Conservation (phyloP, 768 basidiomycete species). For the Pleurotus salmoneostramineus region DNA sequence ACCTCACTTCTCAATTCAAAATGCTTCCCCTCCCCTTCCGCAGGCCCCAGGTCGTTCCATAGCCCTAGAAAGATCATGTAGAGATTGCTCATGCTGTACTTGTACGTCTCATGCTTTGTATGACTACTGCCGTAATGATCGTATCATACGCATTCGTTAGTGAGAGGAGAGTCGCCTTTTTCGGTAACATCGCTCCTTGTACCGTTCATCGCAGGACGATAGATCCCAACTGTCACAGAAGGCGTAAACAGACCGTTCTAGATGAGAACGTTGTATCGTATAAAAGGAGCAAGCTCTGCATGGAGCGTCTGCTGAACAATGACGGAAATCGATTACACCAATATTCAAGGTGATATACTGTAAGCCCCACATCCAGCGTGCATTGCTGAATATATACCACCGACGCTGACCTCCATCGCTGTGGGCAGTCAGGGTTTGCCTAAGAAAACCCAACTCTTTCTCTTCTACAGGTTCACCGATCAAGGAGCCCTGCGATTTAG, state of each 20-base stretch:
- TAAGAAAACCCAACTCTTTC: slow-evolving; percentile 48
- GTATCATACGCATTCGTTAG: neutral
- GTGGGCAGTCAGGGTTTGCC: slow-evolving; percentile 44
- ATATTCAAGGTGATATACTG: slow-evolving; percentile 48
- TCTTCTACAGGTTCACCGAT: slow-evolving; percentile 43
- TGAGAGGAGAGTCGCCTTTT: neutral
- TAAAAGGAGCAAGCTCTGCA: neutral
- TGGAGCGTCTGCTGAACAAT: neutral
- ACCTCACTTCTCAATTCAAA: too few relatives aligned
- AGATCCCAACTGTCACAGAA: neutral
- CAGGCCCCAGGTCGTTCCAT: too few relatives aligned
- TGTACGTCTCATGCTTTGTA: too few relatives aligned
- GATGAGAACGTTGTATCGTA: neutral
- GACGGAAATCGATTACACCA: slow-evolving; percentile 29
- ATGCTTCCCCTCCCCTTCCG: too few relatives aligned
- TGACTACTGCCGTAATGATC: too few relatives aligned
- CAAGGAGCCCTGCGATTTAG: slow-evolving; percentile 38
- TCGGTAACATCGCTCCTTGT: neutral
- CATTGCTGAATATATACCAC: neutral
- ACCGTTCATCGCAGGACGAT: neutral
- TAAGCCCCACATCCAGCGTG: slow-evolving; percentile 15
- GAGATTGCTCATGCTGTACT: too few relatives aligned
- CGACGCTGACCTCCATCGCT: neutral
- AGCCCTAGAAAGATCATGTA: too few relatives aligned
- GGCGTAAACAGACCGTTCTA: neutral